Evolutionary conservation across 176 grass and related monocot species (phyloP).

Genomic region (Alloteropsis semialata): DNA sequence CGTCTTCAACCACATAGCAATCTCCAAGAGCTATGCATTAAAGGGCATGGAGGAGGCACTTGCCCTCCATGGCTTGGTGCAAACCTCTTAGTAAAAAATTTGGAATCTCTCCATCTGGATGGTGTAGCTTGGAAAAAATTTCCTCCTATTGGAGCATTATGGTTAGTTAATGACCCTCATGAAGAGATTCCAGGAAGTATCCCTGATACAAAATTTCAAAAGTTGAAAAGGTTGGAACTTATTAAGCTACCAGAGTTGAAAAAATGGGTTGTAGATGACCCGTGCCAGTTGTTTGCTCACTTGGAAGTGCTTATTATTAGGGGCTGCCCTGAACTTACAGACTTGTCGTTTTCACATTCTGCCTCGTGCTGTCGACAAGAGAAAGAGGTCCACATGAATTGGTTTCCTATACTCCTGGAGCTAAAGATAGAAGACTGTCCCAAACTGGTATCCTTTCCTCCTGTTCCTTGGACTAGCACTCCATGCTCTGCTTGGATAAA

Average conservation of each 20-base stretch:
- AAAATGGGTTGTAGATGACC: not conserved
- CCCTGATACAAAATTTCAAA: not conserved
- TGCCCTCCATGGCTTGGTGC: not conserved
- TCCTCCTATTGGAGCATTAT: not conserved
- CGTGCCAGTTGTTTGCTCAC: not conserved
- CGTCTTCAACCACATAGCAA: not conserved
- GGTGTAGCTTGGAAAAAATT: not conserved
- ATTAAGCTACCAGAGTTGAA: not conserved
- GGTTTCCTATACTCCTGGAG: fast-evolving
- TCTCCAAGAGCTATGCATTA: not conserved
- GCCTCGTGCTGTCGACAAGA: too few relatives aligned
- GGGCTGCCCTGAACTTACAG: too few relatives aligned
- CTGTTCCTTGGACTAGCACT: not conserved
- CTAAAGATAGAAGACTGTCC: fast-evolving
- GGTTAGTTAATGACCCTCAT: not conserved
- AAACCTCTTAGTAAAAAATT: not conserved
- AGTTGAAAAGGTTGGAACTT: not conserved
- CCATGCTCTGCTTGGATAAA: fast-evolving
- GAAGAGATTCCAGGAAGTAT: not conserved
- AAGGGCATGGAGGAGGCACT: not conserved
- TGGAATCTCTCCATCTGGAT: not conserved
- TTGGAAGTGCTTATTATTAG: not conserved
- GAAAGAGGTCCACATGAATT: too few relatives aligned
- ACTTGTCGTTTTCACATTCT: too few relatives aligned
- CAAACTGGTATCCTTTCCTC: not conserved